Percentiles rank a stretch among this genome's conserved stretches.
phyloP scores from a whole-genome alignment of 2,329 filamentous ascomycete species.

The Lizonia empirigonia region DNA sequence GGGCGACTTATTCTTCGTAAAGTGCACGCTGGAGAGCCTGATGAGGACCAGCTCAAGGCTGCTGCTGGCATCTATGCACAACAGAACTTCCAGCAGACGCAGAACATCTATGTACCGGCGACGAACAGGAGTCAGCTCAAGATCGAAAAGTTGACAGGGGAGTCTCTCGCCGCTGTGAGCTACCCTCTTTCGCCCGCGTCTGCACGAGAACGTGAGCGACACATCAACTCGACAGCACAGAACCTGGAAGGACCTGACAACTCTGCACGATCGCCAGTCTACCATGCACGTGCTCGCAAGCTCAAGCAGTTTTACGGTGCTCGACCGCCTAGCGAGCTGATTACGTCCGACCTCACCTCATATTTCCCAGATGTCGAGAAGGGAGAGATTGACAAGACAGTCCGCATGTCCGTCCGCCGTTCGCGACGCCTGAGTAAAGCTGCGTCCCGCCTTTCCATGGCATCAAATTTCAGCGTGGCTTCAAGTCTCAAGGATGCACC shows the following conservation, averaged over 20 bases:
- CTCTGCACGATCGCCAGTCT: conserved; percentile 41
- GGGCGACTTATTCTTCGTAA: conserved; percentile 89
- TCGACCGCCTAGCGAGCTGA: conserved; percentile 93
- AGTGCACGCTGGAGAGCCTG: conserved; percentile 90
- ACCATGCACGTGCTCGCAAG: conserved; percentile 55
- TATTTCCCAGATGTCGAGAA: conserved; percentile 96
- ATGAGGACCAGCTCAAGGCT: conserved; percentile 81
- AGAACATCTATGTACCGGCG: conserved; percentile 61
- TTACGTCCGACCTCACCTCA: conserved; percentile 91
- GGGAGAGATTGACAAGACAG: conserved; percentile 94
- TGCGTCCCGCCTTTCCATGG: conserved; percentile 89
- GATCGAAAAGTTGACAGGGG: conserved; percentile 86
- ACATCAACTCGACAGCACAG: conserved; percentile 59
- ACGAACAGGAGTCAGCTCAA: conserved; percentile 85
- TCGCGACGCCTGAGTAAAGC: conserved; percentile 91
- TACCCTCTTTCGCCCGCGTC: conserved; percentile 86
- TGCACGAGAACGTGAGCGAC: conserved; percentile 67
- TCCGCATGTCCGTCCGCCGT: conserved; percentile 87
- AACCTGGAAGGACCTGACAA: conserved; percentile 54
- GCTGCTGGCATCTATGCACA: conserved; percentile 89
- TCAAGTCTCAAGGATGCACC: conserved; percentile 92
- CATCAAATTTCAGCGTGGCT: conserved; percentile 90
- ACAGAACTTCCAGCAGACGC: conserved; percentile 74
- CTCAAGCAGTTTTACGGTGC: conserved; percentile 87
- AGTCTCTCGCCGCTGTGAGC: conserved; percentile 82